Evolutionary conservation across 768 basidiomycete species (phyloP).

Genomic region (Leccinum truebloodii): DNA sequence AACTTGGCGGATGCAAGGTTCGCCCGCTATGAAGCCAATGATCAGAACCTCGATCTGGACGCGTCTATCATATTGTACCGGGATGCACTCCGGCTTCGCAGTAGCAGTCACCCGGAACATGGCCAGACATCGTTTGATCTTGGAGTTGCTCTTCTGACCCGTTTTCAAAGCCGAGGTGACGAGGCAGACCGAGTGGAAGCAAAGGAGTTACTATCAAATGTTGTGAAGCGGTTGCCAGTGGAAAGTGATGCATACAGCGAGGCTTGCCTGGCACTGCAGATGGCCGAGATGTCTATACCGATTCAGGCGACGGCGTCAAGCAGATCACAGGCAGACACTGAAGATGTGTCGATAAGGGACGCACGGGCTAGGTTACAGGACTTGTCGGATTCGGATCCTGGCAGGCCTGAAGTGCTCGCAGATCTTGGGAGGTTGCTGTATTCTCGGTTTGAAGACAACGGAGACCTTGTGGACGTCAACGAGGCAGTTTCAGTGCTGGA

Average conservation of each 20-base stretch:
- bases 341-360: background rate
- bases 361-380: background rate
- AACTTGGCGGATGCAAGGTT: background rate
- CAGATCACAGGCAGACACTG: background rate
- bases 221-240: background rate
- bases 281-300: background rate
- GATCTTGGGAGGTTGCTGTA: background rate
- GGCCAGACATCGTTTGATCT: background rate
- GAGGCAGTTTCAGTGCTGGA: background rate
- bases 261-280: background rate
- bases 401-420: background rate
- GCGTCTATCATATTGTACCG: background rate
- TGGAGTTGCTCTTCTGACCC: background rate
- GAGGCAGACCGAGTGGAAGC: background rate
- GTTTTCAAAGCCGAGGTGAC: background rate
- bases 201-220: background rate
- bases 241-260: background rate
- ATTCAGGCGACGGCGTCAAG: background rate
- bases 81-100: background rate
- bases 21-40: background rate
- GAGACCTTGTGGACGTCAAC: background rate
- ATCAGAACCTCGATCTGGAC: background rate
- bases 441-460: background rate
- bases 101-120: background rate
- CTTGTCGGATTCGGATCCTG: background rate